Evolutionary conservation across 352 stramenopile genomes (phyloP), one percentile per base, ranked within the genome.

Genomic region (Phytopythium vexans): DNA sequence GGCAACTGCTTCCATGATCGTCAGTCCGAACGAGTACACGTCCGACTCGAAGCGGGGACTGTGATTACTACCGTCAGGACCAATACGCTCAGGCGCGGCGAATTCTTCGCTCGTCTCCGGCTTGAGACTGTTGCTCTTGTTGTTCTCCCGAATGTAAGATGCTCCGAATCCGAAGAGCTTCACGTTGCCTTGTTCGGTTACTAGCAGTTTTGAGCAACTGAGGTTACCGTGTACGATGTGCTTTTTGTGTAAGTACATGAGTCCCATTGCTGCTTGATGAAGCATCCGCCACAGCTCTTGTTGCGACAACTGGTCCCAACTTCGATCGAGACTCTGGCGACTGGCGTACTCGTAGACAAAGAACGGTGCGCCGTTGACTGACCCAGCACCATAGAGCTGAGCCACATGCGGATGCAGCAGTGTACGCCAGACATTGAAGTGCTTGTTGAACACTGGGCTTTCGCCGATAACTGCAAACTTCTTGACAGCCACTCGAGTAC

Each of bases 141-240:
- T 66, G 41, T 57, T 58, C 3, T 58, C 35, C 1, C 64, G 68
- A n/a, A 64, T 15, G 11, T 72, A 74, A 0, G 61, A 64, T 15
- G 64, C 67, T 6, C 45, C 42, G 31, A 78, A 72, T 2, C 67
- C 68, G 15, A 68, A 74, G 5, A 78, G 33, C 42, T 72, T 68
- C 14, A 64, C 59, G 5, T 45, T 53, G 11, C 51, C 58, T 37
- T 68, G 35, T 3, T 50, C 54, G 11, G 60, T 58, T 12, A 78
- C 57, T 4, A 78, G 37, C 2, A 78, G 37, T 32, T 78, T 78
- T 14, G 37, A 54, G 59, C 68, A 72, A 34, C 66, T 74, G 8
- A 78, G 39, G 31, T 78, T 78, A 10, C 58, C 69, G 27, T 78
- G 62, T 7, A 74, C 56, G 7, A 72, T 21, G 36, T 61, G 56